phyloP scores from a whole-genome alignment of 2,329 filamentous ascomycete species.

The Mollisia scopiformis region DNA sequence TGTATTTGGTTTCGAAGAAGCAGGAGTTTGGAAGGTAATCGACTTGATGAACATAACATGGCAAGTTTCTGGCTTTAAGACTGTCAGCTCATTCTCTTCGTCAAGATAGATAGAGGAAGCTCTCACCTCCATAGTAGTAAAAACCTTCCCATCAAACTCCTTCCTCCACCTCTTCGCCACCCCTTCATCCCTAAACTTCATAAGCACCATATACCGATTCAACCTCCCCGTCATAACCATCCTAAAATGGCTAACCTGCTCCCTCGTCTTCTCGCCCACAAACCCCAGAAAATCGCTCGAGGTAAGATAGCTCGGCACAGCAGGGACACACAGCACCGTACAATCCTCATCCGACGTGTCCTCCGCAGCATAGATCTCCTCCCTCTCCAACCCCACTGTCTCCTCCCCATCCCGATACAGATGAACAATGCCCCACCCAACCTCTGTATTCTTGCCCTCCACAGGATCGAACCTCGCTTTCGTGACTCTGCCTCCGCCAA shows the following conservation, averaged over 20 bases:
- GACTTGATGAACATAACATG: constrained; percentile 94
- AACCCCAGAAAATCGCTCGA: constrained; percentile 90
- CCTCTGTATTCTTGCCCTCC: constrained; percentile 70
- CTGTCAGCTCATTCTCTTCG: constrained; percentile 19
- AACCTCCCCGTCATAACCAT: constrained; percentile 89
- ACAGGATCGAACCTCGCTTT: constrained; percentile 80
- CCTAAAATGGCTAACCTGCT: constrained; percentile 88
- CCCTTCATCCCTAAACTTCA: constrained; percentile 83
- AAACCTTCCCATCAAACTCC: constrained; percentile 90
- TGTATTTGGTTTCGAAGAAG: constrained; percentile 30
- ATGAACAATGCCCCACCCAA: constrained; percentile 92
- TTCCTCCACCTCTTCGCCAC: constrained; percentile 79
- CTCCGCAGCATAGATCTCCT: constrained; percentile 27
- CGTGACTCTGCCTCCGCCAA: constrained; percentile 60
- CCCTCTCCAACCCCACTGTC: constrained; percentile 50
- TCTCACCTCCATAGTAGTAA: constrained; percentile 85
- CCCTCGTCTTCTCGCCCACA: constrained; percentile 83
- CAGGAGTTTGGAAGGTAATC: constrained; percentile 71
- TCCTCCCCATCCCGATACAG: constrained; percentile 87
- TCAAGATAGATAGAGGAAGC: constrained; percentile 7
- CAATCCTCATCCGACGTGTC: constrained; percentile 55
- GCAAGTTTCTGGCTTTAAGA: constrained; percentile 78
- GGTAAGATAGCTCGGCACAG: constrained; percentile 92
- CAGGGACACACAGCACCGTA: constrained; percentile 89
- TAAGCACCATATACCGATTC: constrained; percentile 92